Percentiles rank a stretch among this genome's conserved stretches.
Conservation (phyloP, 257 asterid species). For the Agastache rugosa region DNA sequence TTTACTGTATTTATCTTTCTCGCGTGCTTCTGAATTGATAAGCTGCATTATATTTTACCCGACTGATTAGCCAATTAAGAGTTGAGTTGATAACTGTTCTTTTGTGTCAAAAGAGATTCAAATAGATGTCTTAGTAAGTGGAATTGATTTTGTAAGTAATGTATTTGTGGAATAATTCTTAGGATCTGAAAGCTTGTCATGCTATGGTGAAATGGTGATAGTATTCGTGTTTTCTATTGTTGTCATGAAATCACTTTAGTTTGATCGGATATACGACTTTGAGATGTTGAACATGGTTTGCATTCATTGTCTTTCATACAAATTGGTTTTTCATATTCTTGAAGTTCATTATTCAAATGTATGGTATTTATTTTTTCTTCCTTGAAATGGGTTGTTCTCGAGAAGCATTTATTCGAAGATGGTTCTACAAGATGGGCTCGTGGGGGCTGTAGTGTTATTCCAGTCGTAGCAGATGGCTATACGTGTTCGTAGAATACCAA, state of each 20-base stretch:
- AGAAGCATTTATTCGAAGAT: neutral
- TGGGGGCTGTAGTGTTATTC: too few relatives aligned
- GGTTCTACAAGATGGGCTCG: too few relatives aligned
- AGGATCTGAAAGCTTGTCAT: slow-evolving; percentile 21
- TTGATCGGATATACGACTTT: slow-evolving; percentile 1
- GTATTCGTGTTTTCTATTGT: neutral
- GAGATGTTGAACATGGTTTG: neutral
- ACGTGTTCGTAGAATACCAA: too few relatives aligned
- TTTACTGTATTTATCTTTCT: slow-evolving; percentile 22
- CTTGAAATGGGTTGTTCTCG: neutral
- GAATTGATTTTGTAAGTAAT: neutral
- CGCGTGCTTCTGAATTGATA: neutral
- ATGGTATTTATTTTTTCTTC: neutral
- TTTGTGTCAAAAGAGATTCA: neutral
- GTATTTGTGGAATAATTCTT: neutral
- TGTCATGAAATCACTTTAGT: slow-evolving; percentile 3
- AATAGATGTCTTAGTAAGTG: neutral
- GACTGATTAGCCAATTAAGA: neutral
- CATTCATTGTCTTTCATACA: neutral
- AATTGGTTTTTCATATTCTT: neutral
- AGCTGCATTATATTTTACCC: slow-evolving; percentile 9
- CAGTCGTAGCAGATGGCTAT: too few relatives aligned
- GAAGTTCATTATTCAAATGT: neutral
- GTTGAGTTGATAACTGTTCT: neutral
- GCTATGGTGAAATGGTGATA: neutral